phyloP scores from a whole-genome alignment of 345 rosid species.

The Aquilaria sinensis region DNA sequence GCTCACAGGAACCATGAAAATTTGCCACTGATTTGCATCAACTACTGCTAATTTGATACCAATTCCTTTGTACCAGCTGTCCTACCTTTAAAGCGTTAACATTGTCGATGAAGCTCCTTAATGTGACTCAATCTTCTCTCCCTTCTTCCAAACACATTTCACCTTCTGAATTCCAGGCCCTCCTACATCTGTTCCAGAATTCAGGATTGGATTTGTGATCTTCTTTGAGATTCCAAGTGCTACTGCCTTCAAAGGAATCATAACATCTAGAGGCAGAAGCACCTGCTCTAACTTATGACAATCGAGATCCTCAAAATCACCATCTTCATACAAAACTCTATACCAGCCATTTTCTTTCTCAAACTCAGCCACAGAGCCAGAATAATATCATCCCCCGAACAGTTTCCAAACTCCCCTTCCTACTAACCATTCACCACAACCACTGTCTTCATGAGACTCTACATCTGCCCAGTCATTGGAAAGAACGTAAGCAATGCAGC shows the following conservation, averaged over 20 bases:
- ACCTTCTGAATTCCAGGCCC: slow-evolving; percentile 11
- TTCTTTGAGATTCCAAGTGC: slow-evolving; percentile 42
- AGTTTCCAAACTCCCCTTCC: slow-evolving; percentile 69
- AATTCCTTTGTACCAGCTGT: neutral
- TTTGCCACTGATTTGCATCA: no score
- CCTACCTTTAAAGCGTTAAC: neutral
- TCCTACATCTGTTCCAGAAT: slow-evolving; percentile 7
- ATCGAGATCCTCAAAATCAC: slow-evolving; percentile 79
- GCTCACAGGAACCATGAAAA: no score
- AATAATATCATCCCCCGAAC: slow-evolving; percentile 42
- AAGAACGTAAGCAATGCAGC: slow-evolving; percentile 10
- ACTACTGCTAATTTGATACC: no score
- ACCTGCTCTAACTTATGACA: slow-evolving; percentile 69
- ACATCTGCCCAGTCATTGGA: slow-evolving; percentile 13
- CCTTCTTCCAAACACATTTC: slow-evolving; percentile 4
- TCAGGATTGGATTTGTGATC: slow-evolving; percentile 20
- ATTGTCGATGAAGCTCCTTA: slow-evolving; percentile 5
- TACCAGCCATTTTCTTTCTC: slow-evolving; percentile 77
- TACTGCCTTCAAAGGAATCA: slow-evolving; percentile 52
- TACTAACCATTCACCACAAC: slow-evolving; percentile 77
- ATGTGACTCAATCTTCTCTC: slow-evolving; percentile 10
- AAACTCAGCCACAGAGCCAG: slow-evolving; percentile 51
- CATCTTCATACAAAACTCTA: slow-evolving; percentile 78
- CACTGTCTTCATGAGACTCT: slow-evolving; percentile 23
- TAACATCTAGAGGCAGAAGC: slow-evolving; percentile 65